phyloP scores from a whole-genome alignment of 805 yeast genomes.

The Saturnispora quitensis region DNA sequence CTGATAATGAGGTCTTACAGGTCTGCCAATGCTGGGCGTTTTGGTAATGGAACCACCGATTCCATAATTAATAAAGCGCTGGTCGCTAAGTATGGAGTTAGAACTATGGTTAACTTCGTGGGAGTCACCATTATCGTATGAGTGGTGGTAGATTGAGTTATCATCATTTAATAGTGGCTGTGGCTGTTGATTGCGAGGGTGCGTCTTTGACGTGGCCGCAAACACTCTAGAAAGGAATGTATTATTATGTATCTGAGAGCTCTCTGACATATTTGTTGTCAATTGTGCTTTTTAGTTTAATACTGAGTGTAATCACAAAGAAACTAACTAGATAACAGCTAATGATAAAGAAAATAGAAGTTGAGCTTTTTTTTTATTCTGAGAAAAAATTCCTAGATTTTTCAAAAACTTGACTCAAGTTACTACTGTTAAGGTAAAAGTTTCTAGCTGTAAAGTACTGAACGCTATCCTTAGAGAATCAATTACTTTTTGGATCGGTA shows the following conservation, averaged over 20 bases:
- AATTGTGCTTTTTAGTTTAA: background rate
- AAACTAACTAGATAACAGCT: background rate
- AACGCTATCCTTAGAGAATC: background rate
- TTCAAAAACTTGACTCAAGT: background rate
- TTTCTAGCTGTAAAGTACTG: background rate
- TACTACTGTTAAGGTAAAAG: background rate
- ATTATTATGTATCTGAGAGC: conserved; percentile 26
- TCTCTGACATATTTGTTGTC: background rate
- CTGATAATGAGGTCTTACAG: background rate
- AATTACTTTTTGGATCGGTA: background rate
- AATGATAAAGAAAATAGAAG: background rate
- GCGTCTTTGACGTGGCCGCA: conserved; percentile 33
- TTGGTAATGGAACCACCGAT: background rate
- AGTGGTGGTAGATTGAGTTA: conserved; percentile 19
- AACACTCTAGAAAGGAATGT: conserved; percentile 59
- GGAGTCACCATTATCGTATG: conserved; percentile 15
- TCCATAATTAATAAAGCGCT: background rate
- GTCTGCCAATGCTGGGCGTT: background rate
- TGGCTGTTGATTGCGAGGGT: conserved; percentile 9
- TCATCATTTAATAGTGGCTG: conserved; percentile 26
- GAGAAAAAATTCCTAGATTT: background rate
- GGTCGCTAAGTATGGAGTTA: background rate
- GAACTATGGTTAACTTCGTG: background rate
- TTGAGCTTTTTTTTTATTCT: background rate
- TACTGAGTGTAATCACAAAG: background rate